phyloP scores from a whole-genome alignment of 2,329 filamentous ascomycete genomes.

The Xylaria sp. region DNA sequence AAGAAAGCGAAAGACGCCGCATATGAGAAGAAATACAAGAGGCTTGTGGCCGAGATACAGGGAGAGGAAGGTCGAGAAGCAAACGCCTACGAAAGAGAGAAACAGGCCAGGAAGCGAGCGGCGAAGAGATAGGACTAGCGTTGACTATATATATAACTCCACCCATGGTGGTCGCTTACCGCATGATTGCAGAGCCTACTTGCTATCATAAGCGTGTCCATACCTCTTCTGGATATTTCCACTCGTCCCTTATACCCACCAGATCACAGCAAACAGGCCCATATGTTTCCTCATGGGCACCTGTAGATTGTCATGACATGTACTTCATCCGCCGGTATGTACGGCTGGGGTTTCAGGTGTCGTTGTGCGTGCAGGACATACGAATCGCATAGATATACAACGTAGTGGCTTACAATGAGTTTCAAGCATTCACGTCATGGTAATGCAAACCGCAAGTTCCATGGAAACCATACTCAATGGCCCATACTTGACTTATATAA shows the following conservation, averaged over 20 bases:
- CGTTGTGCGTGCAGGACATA: background rate
- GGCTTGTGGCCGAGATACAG: conserved; percentile 93
- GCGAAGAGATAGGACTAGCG: conserved; percentile 56
- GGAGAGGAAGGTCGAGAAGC: conserved; percentile 87
- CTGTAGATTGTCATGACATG: background rate
- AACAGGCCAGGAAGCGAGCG: conserved; percentile 75
- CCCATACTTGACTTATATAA: background rate
- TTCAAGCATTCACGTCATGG: background rate
- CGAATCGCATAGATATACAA: background rate
- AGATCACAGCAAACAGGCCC: background rate
- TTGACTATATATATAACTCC: conserved; percentile 5
- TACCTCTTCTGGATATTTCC: background rate
- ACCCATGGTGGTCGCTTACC: background rate
- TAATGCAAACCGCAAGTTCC: background rate
- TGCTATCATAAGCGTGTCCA: background rate
- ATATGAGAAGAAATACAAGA: conserved; percentile 96
- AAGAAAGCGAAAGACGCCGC: conserved; percentile 94
- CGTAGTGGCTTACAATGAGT: too few relatives aligned
- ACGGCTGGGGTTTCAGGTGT: too few relatives aligned
- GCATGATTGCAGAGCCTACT: background rate
- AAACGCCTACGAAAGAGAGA: conserved; percentile 91
- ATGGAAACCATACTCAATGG: background rate
- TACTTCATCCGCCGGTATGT: background rate
- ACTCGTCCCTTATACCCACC: background rate
- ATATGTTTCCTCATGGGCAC: background rate